Evolutionary conservation across 768 basidiomycete genomes (phyloP).

Genomic region (Punctularia strigosozonata): DNA sequence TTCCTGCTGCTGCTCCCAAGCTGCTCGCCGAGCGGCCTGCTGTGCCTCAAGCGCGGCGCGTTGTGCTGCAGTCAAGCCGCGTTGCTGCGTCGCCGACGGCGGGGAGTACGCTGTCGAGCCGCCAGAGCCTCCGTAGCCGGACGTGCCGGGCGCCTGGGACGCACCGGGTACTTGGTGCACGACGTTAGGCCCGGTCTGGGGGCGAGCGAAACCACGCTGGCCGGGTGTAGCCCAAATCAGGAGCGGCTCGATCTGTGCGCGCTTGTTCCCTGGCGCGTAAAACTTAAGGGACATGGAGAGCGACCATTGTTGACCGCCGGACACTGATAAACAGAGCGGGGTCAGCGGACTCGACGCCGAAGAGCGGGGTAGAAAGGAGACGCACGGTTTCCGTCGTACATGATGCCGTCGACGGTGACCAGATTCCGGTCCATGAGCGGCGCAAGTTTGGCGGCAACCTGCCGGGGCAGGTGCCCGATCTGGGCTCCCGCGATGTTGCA

Average conservation of each 20-base stretch:
- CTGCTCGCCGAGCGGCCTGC: constrained; percentile 3
- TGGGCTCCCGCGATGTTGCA: constrained; percentile 61
- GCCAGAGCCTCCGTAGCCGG: neutral
- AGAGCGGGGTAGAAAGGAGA: neutral
- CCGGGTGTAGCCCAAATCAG: constrained; percentile 69
- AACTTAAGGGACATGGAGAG: constrained; percentile 64
- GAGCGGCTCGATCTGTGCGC: constrained; percentile 47
- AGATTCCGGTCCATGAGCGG: constrained; percentile 54
- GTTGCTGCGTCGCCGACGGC: constrained; percentile 2
- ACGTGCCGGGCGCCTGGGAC: constrained; percentile 1
- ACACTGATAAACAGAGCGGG: too few species aligned
- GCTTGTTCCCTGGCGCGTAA: constrained; percentile 53
- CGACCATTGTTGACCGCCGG: too few species aligned
- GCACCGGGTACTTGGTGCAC: constrained; percentile 1
- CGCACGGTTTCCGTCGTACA: constrained; percentile 59
- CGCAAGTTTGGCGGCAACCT: constrained; percentile 46
- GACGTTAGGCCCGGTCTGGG: constrained; percentile 2
- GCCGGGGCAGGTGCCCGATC: constrained; percentile 72
- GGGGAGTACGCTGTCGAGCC: neutral
- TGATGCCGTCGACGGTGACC: constrained; percentile 63
- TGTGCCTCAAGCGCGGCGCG: constrained; percentile 3
- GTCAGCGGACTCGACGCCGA: too few species aligned
- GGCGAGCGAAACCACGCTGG: constrained; percentile 46
- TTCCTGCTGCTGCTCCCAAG: constrained; percentile 34
- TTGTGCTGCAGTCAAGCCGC: constrained; percentile 3